phyloP scores from a whole-genome alignment of 306 rosid species.

The Inga laurina region DNA sequence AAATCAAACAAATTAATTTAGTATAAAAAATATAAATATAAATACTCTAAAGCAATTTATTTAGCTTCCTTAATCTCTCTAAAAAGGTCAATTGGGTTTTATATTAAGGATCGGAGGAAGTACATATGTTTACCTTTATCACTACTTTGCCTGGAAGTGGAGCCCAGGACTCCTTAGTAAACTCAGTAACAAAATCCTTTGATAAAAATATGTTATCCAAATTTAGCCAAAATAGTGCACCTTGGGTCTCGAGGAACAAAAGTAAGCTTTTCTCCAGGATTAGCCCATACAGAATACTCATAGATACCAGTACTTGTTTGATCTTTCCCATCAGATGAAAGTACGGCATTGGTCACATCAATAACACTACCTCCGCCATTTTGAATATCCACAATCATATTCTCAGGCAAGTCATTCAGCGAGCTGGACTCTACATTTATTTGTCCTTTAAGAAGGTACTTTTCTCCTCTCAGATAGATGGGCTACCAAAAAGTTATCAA shows the following conservation, averaged over 20 bases:
- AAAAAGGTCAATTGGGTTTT: too few species aligned
- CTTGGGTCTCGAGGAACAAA: constrained; percentile 85
- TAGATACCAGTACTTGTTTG: constrained; percentile 49
- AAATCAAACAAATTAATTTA: too few species aligned
- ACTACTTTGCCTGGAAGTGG: constrained; percentile 15
- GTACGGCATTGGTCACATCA: constrained; percentile 53
- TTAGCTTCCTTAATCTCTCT: too few species aligned
- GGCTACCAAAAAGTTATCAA: constrained; percentile 54
- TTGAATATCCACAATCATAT: constrained; percentile 63
- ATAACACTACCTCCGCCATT: constrained; percentile 44
- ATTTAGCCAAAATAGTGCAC: constrained; percentile 47
- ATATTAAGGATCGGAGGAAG: too few species aligned
- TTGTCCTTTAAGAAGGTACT: constrained; percentile 81
- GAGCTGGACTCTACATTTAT: constrained; percentile 63
- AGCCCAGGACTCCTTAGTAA: neutral
- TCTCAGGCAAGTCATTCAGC: constrained; percentile 63
- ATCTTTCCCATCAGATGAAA: constrained; percentile 50
- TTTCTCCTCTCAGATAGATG: constrained; percentile 79
- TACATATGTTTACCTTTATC: neutral
- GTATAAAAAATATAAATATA: too few species aligned
- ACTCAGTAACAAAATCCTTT: neutral
- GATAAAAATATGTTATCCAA: constrained; percentile 18
- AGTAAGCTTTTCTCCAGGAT: constrained; percentile 70
- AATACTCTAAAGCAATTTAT: too few species aligned
- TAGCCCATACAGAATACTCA: constrained; percentile 81